These are phyloP conservation scores for Streptanthus diversifolius DNA, from an alignment of 345 rosid genomes.

Conservation along the genomic window DNA sequence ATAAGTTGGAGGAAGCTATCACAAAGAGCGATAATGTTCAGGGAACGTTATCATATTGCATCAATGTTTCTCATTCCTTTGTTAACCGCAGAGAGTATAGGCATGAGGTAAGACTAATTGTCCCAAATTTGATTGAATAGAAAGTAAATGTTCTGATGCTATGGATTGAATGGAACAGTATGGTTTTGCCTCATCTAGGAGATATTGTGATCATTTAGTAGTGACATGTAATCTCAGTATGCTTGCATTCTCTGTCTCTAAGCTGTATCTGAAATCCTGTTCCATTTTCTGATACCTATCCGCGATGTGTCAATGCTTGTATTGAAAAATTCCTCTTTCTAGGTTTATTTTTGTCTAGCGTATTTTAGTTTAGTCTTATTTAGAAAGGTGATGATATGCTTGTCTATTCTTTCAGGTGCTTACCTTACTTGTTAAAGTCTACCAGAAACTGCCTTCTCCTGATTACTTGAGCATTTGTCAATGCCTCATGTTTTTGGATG, in stretches of 20 bases:
- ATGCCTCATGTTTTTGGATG: constrained; percentile 96
- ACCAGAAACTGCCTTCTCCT: constrained; percentile 85
- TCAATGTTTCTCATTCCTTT: constrained; percentile 79
- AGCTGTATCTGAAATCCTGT: neutral
- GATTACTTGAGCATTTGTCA: constrained; percentile 95
- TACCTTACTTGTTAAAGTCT: constrained; percentile 80
- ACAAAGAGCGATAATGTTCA: constrained; percentile 83
- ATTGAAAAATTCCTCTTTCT: neutral
- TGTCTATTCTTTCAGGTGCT: constrained; percentile 64
- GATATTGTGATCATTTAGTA: neutral
- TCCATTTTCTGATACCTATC: neutral
- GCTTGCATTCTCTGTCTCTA: neutral
- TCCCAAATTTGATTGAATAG: neutral
- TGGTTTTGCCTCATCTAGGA: constrained; percentile 10
- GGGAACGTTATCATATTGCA: constrained; percentile 80
- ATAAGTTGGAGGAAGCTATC: constrained; percentile 97
- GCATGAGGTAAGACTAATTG: constrained; percentile 55
- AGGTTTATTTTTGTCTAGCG: neutral
- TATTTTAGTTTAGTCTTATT: neutral
- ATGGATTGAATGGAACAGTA: neutral
- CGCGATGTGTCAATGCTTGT: neutral
- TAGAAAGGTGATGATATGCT: constrained; percentile 17
- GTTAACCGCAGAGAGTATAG: constrained; percentile 92
- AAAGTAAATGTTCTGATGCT: neutral
- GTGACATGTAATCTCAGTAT: neutral